phyloP scores from a whole-genome alignment of 1,284 basidiomycete genomes.

The Cutaneotrichosporon sp. region DNA sequence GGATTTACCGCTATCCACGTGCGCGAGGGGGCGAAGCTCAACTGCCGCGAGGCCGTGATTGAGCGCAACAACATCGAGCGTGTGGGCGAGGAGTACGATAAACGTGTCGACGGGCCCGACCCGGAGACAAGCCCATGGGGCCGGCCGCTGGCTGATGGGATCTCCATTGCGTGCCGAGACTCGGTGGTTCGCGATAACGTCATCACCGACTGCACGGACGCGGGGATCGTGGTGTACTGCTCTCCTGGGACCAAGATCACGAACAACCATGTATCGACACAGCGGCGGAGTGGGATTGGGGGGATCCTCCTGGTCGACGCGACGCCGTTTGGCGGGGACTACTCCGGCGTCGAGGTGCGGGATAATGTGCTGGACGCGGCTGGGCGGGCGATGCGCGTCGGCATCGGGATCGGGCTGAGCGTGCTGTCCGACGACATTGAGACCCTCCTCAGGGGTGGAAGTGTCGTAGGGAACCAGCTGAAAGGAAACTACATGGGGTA shows the following conservation, averaged over 20 bases:
- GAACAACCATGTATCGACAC: slow-evolving; percentile 45
- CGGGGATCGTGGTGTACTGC: slow-evolving; percentile 50
- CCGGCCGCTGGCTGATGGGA: slow-evolving; percentile 46
- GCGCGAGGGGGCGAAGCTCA: slow-evolving; percentile 46
- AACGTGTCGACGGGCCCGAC: slow-evolving; percentile 44
- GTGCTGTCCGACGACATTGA: slow-evolving; percentile 50
- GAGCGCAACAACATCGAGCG: slow-evolving; percentile 48
- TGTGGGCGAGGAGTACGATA: slow-evolving; percentile 48
- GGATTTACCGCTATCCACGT: slow-evolving; percentile 49
- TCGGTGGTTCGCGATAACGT: slow-evolving; percentile 42
- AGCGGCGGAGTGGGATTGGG: slow-evolving; percentile 43
- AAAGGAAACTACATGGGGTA: slow-evolving; percentile 48
- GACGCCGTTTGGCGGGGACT: slow-evolving; percentile 49
- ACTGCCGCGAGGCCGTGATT: slow-evolving; percentile 42
- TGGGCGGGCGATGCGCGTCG: slow-evolving; percentile 48
- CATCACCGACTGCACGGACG: slow-evolving; percentile 47
- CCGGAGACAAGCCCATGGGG: slow-evolving; percentile 46
- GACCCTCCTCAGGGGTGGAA: slow-evolving; percentile 41
- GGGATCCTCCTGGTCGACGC: slow-evolving; percentile 51
- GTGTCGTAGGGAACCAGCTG: slow-evolving; percentile 39
- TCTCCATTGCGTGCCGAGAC: slow-evolving; percentile 47
- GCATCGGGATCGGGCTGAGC: slow-evolving; percentile 49
- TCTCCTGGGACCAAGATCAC: slow-evolving; percentile 48
- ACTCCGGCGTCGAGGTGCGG: slow-evolving; percentile 42
- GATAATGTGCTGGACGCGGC: slow-evolving; percentile 48